Conservation (phyloP, 139 green algal genomes). For the Closterium sp. region DNA sequence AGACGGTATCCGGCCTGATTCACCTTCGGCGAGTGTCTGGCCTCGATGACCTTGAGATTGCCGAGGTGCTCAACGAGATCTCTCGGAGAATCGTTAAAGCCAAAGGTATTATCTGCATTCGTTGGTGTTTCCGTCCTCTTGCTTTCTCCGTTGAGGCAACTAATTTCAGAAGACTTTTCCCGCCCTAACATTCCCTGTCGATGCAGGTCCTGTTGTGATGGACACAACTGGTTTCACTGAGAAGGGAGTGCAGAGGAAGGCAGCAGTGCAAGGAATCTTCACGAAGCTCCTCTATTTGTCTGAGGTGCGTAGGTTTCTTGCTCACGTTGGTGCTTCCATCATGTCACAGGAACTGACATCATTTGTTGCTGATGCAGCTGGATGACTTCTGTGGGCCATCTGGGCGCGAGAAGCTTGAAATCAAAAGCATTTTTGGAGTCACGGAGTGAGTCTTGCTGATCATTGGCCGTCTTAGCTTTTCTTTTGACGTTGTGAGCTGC, state of each 20-base stretch:
- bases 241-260: constrained; percentile 79
- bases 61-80: constrained; percentile 78
- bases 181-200: background rate
- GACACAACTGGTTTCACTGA: constrained; percentile 57
- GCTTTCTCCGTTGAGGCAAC: background rate
- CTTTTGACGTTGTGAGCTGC: background rate
- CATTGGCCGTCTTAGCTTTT: background rate
- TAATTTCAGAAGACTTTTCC: background rate
- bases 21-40: constrained; percentile 70
- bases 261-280: constrained; percentile 78
- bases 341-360: background rate
- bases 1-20: constrained; percentile 84
- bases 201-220: constrained; percentile 52
- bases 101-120: constrained; percentile 51
- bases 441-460: constrained; percentile 31
- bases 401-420: constrained; percentile 14
- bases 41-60: constrained; percentile 72
- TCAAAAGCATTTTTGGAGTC: constrained; percentile 43
- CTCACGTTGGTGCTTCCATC: background rate
- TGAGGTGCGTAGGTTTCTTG: constrained; percentile 58
- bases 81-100: constrained; percentile 83
- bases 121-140: background rate
- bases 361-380: constrained; percentile 29
- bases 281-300: constrained; percentile 91
- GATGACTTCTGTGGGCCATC: constrained; percentile 41